phyloP scores from a whole-genome alignment of 164 flowering plant species.

The Protea cynaroides region DNA sequence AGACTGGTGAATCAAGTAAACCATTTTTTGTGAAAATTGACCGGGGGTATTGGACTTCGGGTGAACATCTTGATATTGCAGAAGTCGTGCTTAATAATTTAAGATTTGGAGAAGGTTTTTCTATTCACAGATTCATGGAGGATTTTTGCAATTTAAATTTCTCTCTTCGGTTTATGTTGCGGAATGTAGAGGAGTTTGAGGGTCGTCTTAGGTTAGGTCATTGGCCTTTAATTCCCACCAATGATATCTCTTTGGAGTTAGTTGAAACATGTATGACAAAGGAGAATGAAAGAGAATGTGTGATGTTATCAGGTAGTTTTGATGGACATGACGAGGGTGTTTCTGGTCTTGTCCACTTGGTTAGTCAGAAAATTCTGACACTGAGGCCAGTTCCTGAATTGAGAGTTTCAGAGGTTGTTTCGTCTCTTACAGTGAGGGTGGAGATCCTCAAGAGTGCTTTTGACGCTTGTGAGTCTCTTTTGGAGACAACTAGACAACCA shows the following conservation, averaged over 20 bases:
- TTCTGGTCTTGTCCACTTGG: slow-evolving; percentile 73
- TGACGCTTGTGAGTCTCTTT: slow-evolving; percentile 63
- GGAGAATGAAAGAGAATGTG: slow-evolving; percentile 16
- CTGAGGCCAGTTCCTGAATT: slow-evolving; percentile 52
- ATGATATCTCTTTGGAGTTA: slow-evolving; percentile 46
- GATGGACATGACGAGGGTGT: slow-evolving; percentile 85
- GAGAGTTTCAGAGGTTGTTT: slow-evolving; percentile 18
- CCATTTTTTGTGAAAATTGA: slow-evolving; percentile 49
- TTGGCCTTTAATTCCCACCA: slow-evolving; percentile 58
- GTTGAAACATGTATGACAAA: slow-evolving; percentile 17
- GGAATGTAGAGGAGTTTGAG: slow-evolving; percentile 28
- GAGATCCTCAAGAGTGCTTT: slow-evolving; percentile 61
- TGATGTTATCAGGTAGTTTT: slow-evolving; percentile 54
- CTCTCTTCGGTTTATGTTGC: slow-evolving; percentile 47
- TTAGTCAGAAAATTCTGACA: slow-evolving; percentile 46
- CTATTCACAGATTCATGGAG: slow-evolving; percentile 18
- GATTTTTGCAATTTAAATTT: slow-evolving; percentile 24
- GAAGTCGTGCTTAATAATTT: slow-evolving; percentile 56
- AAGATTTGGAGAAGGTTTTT: slow-evolving; percentile 28
- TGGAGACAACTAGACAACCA: slow-evolving; percentile 46
- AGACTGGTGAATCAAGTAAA: slow-evolving; percentile 6
- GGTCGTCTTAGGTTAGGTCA: slow-evolving; percentile 64
- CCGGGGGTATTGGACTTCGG: slow-evolving; percentile 25
- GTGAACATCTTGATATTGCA: slow-evolving; percentile 66
- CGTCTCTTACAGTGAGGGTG: slow-evolving; percentile 52